phyloP scores from a whole-genome alignment of 164 flowering plant genomes.

The Kingdonia uniflora region DNA sequence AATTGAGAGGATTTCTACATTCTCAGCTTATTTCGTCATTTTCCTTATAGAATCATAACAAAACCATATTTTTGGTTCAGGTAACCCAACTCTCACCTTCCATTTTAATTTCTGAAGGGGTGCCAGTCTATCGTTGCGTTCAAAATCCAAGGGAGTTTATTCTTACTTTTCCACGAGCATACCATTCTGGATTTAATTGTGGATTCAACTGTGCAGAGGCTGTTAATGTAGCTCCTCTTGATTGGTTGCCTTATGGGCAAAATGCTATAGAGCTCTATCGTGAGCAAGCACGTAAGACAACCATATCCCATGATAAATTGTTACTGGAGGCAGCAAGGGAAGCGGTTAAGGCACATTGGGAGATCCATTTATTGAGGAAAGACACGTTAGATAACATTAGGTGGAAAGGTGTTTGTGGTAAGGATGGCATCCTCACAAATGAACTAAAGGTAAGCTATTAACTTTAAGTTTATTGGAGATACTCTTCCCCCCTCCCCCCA shows the following conservation, averaged over 20 bases:
- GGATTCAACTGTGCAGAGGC: constrained; percentile 73
- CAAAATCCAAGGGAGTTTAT: constrained; percentile 68
- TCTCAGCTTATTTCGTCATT: no score
- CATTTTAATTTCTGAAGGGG: constrained; percentile 44
- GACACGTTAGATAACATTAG: constrained; percentile 26
- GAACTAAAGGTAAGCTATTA: constrained; percentile 45
- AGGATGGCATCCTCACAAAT: constrained; percentile 51
- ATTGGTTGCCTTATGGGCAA: constrained; percentile 84
- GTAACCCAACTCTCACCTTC: constrained; percentile 51
- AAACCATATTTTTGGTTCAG: constrained; percentile 28
- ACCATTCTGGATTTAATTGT: constrained; percentile 59
- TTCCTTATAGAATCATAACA: no score
- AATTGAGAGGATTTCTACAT: no score
- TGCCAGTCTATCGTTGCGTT: constrained; percentile 69
- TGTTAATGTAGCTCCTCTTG: constrained; percentile 60
- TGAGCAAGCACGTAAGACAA: constrained; percentile 38
- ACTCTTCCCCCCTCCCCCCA: no score
- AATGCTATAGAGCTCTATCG: constrained; percentile 44
- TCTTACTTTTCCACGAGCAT: constrained; percentile 65
- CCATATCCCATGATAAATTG: constrained; percentile 68
- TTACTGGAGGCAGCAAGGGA: constrained; percentile 58
- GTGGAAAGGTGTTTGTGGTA: constrained; percentile 58
- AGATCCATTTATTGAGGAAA: constrained; percentile 29
- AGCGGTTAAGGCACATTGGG: constrained; percentile 66
- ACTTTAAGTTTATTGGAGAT: no score